These are phyloP conservation scores for Purshia tridentata DNA, from an alignment of 306 rosid genomes.

Conservation along the genomic window DNA sequence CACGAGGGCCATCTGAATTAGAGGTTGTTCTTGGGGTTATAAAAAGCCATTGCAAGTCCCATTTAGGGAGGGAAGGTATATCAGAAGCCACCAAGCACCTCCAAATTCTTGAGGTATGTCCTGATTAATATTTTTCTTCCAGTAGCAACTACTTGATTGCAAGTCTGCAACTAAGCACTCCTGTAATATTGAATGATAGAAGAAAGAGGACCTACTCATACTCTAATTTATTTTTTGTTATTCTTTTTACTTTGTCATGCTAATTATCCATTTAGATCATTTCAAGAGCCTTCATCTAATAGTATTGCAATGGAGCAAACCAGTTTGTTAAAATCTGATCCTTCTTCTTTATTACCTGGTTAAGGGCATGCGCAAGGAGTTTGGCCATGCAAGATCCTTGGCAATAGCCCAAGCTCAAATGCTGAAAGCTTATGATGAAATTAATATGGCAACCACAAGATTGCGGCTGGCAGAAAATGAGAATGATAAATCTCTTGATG, in stretches of 20 bases:
- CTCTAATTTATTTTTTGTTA: neutral
- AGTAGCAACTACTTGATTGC: constrained; percentile 22
- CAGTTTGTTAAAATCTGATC: constrained; percentile 17
- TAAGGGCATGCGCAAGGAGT: constrained; percentile 95
- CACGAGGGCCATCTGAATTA: constrained; percentile 76
- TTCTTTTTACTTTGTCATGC: neutral
- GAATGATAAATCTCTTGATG: constrained; percentile 67
- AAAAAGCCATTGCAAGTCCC: constrained; percentile 71
- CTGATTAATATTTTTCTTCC: constrained; percentile 14
- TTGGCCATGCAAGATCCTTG: constrained; percentile 81
- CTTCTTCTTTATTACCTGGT: constrained; percentile 25
- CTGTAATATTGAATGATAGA: constrained; percentile 12
- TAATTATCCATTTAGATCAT: constrained; percentile 1
- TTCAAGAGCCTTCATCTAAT: constrained; percentile 11
- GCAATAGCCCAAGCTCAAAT: constrained; percentile 90
- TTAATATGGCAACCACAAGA: constrained; percentile 87
- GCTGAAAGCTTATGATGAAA: constrained; percentile 89
- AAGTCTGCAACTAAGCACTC: constrained; percentile 10
- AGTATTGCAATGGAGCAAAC: constrained; percentile 8
- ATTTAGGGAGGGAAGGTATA: constrained; percentile 59
- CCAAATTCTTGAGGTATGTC: constrained; percentile 75
- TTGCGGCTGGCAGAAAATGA: constrained; percentile 58
- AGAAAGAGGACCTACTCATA: neutral
- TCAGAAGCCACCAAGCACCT: constrained; percentile 70
- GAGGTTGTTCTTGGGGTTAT: constrained; percentile 89